A percentile compares a stretch with the other conserved stretches of the same genome.
Conservation (phyloP, 2,329 filamentous ascomycete species). For the Hymenoscyphus infarciens region DNA sequence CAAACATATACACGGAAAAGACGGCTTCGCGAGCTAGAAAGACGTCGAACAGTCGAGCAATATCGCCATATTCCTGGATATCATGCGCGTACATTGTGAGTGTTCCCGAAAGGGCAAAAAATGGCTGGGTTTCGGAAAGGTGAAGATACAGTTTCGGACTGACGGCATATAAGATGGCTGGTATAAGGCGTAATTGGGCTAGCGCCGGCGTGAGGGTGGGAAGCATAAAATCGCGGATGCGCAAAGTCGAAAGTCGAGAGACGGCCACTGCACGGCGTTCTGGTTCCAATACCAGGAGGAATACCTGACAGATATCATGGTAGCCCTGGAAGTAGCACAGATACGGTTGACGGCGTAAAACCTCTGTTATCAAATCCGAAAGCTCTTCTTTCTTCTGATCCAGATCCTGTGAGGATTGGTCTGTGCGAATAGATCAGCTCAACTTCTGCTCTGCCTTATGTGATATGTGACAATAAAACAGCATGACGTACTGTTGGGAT, state of each 20-base stretch:
- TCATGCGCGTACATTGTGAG: conserved; percentile 97
- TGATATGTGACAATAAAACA: conserved; percentile 25
- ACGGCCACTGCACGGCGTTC: conserved; percentile 59
- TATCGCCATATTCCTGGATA: conserved; percentile 83
- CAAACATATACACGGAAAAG: conserved; percentile 87
- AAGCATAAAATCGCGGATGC: conserved; percentile 97
- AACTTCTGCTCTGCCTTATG: conserved; percentile 10
- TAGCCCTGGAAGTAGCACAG: conserved; percentile 98
- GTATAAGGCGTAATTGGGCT: conserved; percentile 81
- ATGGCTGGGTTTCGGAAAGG: conserved; percentile 75
- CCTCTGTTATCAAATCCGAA: conserved; percentile 72
- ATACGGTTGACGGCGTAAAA: conserved; percentile 76
- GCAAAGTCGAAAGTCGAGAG: conserved; percentile 78
- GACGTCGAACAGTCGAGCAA: conserved; percentile 88
- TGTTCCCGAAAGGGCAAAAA: conserved; percentile 89
- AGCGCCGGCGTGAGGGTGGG: conserved; percentile 78
- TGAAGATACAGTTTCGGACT: conserved; percentile 72
- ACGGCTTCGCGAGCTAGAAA: conserved; percentile 83
- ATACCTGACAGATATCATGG: conserved; percentile 95
- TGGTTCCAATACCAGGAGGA: conserved; percentile 77
- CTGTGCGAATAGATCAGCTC: conserved; percentile 42
- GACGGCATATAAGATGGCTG: conserved; percentile 69
- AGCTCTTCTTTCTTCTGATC: conserved; percentile 70
- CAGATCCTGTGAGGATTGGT: conserved; percentile 66
- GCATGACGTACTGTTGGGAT: conserved; percentile 66